Conservation (phyloP, 768 basidiomycete species). For the Mycena vulgaris region DNA sequence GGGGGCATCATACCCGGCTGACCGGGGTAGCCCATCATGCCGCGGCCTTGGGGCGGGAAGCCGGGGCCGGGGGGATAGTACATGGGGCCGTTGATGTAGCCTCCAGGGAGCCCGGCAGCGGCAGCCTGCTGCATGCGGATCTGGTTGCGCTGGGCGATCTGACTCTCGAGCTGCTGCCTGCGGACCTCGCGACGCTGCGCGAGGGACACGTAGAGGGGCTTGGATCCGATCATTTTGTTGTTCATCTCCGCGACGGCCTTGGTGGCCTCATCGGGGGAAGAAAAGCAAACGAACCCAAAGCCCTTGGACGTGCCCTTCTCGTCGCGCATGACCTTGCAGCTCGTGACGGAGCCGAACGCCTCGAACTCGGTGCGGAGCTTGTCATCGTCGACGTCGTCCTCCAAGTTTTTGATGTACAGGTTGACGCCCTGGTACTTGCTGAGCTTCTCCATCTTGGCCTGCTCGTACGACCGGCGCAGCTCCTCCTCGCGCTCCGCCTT, state of each 20-base stretch:
- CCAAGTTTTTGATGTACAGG: slow-evolving; percentile 99
- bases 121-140: slow-evolving; percentile 97
- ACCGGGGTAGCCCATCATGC: slow-evolving; percentile 80
- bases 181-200: slow-evolving; percentile 99
- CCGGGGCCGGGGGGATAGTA: slow-evolving; percentile 89
- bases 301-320: slow-evolving; percentile 95
- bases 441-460: slow-evolving; percentile 96
- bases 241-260: slow-evolving; percentile 99
- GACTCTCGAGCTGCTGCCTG: slow-evolving; percentile 97
- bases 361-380: slow-evolving; percentile 97
- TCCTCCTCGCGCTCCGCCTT: slow-evolving; percentile 99
- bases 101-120: slow-evolving; percentile 85
- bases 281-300: slow-evolving; percentile 99
- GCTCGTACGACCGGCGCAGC: slow-evolving; percentile 92
- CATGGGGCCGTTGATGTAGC: slow-evolving; percentile 89
- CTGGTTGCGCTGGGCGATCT: slow-evolving; percentile 98
- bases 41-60: slow-evolving; percentile 88
- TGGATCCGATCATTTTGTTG: slow-evolving; percentile 99
- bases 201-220: slow-evolving; percentile 98
- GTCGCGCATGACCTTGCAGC: slow-evolving; percentile 99
- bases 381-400: slow-evolving; percentile 98
- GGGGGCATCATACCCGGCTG: slow-evolving; percentile 91
- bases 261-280: slow-evolving; percentile 97
- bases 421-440: slow-evolving; percentile 99
- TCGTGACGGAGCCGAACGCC: slow-evolving; percentile 96